Base-by-base conservation (phyloP, 768 basidiomycete species). In the Suillus americanus region DNA sequence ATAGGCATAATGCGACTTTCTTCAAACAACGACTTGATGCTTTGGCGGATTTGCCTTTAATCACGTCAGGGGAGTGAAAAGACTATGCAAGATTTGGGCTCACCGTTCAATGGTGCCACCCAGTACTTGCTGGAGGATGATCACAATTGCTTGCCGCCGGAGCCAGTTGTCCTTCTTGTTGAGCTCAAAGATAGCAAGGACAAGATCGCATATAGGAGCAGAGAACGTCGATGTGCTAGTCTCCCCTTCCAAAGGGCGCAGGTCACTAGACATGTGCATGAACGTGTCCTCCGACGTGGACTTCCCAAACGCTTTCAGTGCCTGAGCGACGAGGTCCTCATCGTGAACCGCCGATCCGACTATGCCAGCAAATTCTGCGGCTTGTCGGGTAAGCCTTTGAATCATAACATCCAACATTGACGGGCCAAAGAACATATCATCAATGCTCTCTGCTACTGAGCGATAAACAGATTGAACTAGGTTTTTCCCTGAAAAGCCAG, bases 131-230 rank as follows among this genome's bases (percentile, higher is more conserved):
- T 99, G 97, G 60, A 99, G 78, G 65, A 99, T 95, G 60, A 99
- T 94, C 16, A 99, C 92, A 69, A 97, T 94, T 2, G 97, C 96
- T 74, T 99, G 97, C 23, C 94, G 82, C 61, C 97, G 84, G 33
- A 99, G 80, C 97, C 97, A 99, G 69, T 97, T 97, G 71, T 96
- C 95, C 76, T 93, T 90, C 82, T 94, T 95, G 78, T 97, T 89
- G 20, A 99, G 85, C 75, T 97, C 96, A 69, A 99, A 99, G 12
- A 98, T 83, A 14, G 96, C 94, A 61, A 99, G 83, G 54, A 98
- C 83, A 33, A 99, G 79, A 71, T 99, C 96, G 70, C 95, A 97
- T 45, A 99, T 97, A 0, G 97, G 96, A 0, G 90, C 88, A 2
- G 95, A 94, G 75, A 99, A 99, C 2, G 87, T 88, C 3, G 94